Base-by-base conservation (phyloP, 495 filamentous ascomycete species). In the Tuber melanosporum region DNA sequence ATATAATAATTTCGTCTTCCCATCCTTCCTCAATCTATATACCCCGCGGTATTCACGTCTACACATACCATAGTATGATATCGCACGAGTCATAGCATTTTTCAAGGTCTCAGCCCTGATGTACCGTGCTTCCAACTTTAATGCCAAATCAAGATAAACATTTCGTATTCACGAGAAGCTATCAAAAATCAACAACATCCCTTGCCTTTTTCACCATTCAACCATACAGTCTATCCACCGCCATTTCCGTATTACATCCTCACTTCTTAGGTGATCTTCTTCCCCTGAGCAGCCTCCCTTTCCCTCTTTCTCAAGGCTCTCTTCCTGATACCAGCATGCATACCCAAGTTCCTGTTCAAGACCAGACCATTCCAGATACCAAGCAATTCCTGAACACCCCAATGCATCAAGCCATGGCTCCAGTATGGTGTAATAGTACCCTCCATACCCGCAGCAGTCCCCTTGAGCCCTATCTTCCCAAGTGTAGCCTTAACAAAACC, bases 371-470 rank as follows among this genome's bases (percentile, higher is more conserved):
- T 90, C 83, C 90, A 90, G 46, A 89, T 85, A 7, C 93, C 94
- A 70, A 91, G 84, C 7, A 94, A 88, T 62, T 86, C 91, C 80
- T 91, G 90, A 73, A 98, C 80, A 57, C 87, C 90, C 91, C 92
- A 99, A 81, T 95, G 92, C 90, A 97, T 91, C 46, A 95, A 76
- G 12, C 90, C 92, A 86, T 99, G 96, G 76, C 88, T 92, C 94
- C 94, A 98, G 84, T 91, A 97, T 15, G 96, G 96, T 17, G 94
- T 97, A 75, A 92, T 93, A 69, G 92, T 95, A 84, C 91, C 91
- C 32, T 90, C 89, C 82, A 92, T 91, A 19, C 87, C 85, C 76
- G 93, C 91, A 26, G 91, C 90, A 57, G 92, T 93, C 75, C 93
- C 90, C 79, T 88, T 90, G 70, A 90, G 86, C 10, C 95, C 94